phyloP scores from a whole-genome alignment of 192 early-diverging fungal species.

The Rhizophagus prolifer region DNA sequence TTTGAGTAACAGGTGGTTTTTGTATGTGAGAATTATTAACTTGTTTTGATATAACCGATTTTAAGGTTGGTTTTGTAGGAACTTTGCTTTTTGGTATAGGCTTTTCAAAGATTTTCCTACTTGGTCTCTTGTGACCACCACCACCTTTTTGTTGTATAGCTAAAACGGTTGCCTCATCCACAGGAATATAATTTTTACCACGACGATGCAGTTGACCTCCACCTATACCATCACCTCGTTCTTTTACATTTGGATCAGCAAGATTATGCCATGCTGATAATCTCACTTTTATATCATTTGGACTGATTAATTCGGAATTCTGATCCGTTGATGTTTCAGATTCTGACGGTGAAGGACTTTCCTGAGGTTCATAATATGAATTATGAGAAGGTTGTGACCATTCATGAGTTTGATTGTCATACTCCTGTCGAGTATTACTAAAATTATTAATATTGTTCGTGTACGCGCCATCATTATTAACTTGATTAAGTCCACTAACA shows the following conservation, averaged over 20 bases:
- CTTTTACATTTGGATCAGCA: conserved; percentile 1
- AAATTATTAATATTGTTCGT: too few relatives aligned
- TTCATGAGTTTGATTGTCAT: too few relatives aligned
- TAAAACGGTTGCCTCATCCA: background rate
- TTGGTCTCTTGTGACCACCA: background rate
- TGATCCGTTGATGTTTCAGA: background rate
- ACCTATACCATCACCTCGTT: conserved; percentile 7
- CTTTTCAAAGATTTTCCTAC: background rate
- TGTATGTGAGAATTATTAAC: too few relatives aligned
- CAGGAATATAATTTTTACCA: conserved; percentile 23
- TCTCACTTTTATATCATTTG: background rate
- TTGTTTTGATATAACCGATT: too few relatives aligned
- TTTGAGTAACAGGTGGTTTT: too few relatives aligned
- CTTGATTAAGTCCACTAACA: too few relatives aligned
- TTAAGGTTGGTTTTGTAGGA: background rate
- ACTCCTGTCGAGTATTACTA: too few relatives aligned
- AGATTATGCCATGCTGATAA: conserved; percentile 10
- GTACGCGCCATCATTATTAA: too few relatives aligned
- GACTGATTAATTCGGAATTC: background rate
- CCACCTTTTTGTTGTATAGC: conserved; percentile 14
- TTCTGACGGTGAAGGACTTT: background rate
- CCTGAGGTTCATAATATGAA: background rate
- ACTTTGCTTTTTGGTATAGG: background rate
- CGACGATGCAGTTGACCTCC: conserved; percentile 14
- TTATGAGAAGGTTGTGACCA: background rate